phyloP scores from a whole-genome alignment of 495 filamentous ascomycete species.

The Apiosordaria backusii region DNA sequence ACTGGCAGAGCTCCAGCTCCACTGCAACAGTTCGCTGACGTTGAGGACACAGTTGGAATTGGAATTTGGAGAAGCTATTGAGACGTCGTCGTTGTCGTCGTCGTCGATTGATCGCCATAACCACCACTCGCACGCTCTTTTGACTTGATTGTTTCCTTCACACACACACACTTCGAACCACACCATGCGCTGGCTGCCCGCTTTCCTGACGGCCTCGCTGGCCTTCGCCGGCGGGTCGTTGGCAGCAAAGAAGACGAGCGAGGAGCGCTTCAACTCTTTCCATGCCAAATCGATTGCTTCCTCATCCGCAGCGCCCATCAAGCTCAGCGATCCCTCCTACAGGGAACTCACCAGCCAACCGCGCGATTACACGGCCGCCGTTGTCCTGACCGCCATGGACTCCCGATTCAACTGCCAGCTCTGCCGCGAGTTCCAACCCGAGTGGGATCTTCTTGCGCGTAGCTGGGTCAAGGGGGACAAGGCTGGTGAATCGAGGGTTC shows the following conservation, averaged over 20 bases:
- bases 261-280: conserved; percentile 62
- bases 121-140: background rate
- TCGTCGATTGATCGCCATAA: conserved; percentile 15
- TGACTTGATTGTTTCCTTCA: conserved; percentile 2
- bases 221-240: conserved; percentile 45
- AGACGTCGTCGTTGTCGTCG: conserved; percentile 13
- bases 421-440: conserved; percentile 87
- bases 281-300: conserved; percentile 62
- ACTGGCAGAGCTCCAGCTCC: conserved; percentile 2
- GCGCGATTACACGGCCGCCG: conserved; percentile 76
- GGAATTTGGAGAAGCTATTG: background rate
- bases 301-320: conserved; percentile 49
- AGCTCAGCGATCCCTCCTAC: conserved; percentile 73
- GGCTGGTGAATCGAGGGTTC: conserved; percentile 62
- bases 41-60: conserved; percentile 19
- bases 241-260: conserved; percentile 54
- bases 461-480: conserved; percentile 86
- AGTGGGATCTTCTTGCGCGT: conserved; percentile 84
- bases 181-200: conserved; percentile 55
- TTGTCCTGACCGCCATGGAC: conserved; percentile 86
- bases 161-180: conserved; percentile 12
- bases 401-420: conserved; percentile 78
- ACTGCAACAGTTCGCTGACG: conserved; percentile 13
- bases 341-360: conserved; percentile 69
- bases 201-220: conserved; percentile 54